Base-by-base conservation (phyloP, 179 eudicot species). In the Spinacia oleracea region DNA sequence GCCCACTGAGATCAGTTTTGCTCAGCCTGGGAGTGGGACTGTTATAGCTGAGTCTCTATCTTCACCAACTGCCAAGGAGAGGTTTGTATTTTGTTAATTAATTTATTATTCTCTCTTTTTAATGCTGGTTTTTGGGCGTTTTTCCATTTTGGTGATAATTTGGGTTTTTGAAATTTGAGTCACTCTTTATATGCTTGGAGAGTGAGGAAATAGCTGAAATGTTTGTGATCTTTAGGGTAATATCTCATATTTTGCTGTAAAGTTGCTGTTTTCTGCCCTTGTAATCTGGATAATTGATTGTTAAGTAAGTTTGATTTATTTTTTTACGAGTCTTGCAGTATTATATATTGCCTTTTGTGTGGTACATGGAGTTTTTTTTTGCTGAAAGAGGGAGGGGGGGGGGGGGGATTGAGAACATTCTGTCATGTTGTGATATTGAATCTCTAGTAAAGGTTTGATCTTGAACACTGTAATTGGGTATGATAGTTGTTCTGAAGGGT, bases 1-100 rank as follows among this genome's bases (percentile, higher is more conserved):
- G 5, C 85, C 87, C 21, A 86, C 89, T 23, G 85, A 86, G 66
- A 86, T 86, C 21, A 80, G 79, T 10, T 86, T 86, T 25, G 86
- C 85, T 20, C 83, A 81, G 67, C 89, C 89, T 42, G 74, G 76
- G 23, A 58, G 74, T 78, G 84, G 70, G 0, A 64, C 40, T 72
- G 77, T 60, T 29, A 63, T 45, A 21, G 72, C 69, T 45, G 83
- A 81, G 31, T 50, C 81, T 72, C 63, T 79, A 25, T 48, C 79
- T 48, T 70, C 84, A 0, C 82, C 78, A 2, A 78, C 85, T 48
- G 65, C 74, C 8, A 86, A 86, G 29, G 89, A 86, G 58, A 82
- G 89, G 89, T 86, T 74, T 60, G 76, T 51, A 45, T 56, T 62
- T 73, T 48, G 9, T 46, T 48, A 38, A 38, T 38, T 38, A 38